These are phyloP conservation scores for Berberis thunbergii DNA, from an alignment of 164 flowering plant genomes.

Conservation along the genomic window DNA sequence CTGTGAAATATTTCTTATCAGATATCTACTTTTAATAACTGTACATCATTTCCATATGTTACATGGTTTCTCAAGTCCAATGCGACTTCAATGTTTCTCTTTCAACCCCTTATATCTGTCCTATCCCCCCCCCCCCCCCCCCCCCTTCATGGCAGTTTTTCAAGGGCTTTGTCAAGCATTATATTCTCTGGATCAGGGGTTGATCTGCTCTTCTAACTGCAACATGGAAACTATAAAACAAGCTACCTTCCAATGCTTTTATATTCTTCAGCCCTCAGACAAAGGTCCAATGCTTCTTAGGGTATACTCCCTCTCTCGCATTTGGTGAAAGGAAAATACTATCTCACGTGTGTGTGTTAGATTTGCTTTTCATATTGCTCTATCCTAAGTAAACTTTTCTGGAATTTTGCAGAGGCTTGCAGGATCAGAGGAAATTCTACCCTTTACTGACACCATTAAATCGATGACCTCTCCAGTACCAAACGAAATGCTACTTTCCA, in stretches of 20 bases:
- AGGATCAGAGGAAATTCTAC: conserved; percentile 68
- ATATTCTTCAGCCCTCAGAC: conserved; percentile 75
- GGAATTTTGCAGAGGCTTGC: conserved; percentile 65
- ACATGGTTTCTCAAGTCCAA: no score
- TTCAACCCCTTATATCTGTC: no score
- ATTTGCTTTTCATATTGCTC: no score
- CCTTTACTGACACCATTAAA: conserved; percentile 35
- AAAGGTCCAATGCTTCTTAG: conserved; percentile 80
- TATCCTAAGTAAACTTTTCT: neutral
- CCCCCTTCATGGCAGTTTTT: conserved; percentile 33
- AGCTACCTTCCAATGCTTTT: conserved; percentile 49
- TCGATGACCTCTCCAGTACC: conserved; percentile 19
- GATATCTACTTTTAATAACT: no score
- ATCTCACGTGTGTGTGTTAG: no score
- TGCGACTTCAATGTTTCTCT: no score
- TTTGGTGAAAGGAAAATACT: neutral
- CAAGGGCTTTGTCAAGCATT: conserved; percentile 54
- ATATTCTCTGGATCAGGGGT: conserved; percentile 63
- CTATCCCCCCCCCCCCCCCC: no score
- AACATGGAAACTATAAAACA: conserved; percentile 54
- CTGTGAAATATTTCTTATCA: no score
- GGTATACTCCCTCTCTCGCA: conserved; percentile 24
- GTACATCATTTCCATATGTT: no score
- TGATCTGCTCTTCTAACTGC: conserved; percentile 65
- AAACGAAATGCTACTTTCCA: conserved; percentile 39